Evolutionary conservation across 208 protist genomes (phyloP).

Genomic region (Leishmania aethiopica): DNA sequence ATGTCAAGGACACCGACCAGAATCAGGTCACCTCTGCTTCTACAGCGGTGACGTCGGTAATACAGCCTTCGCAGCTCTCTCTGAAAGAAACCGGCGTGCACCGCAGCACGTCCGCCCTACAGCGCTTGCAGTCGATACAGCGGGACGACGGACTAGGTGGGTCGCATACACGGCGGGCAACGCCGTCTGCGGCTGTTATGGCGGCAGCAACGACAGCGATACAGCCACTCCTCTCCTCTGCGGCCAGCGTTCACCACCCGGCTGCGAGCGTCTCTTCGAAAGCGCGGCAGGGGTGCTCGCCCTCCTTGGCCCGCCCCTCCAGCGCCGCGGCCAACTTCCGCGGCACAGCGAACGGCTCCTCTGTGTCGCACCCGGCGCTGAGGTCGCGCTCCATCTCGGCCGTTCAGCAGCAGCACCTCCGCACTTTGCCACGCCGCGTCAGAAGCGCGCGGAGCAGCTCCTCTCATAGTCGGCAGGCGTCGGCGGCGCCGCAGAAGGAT

Average conservation of each 20-base stretch:
- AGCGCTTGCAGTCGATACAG: neutral
- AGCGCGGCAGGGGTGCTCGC: neutral
- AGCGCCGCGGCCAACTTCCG: conserved; percentile 3
- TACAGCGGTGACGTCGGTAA: neutral
- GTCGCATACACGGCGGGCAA: neutral
- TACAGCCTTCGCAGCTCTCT: neutral
- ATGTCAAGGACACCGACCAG: neutral
- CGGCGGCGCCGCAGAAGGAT: neutral
- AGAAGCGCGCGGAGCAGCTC: neutral
- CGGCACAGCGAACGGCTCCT: neutral
- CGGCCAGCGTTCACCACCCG: neutral
- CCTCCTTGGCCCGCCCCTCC: neutral
- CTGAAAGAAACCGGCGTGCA: neutral
- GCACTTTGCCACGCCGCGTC: neutral
- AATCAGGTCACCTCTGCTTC: neutral
- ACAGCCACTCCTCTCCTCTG: neutral
- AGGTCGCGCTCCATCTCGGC: conserved; percentile 10
- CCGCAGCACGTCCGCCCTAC: neutral
- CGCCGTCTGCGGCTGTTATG: neutral
- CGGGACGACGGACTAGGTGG: neutral
- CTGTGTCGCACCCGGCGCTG: conserved; percentile 9
- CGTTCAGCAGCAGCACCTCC: neutral
- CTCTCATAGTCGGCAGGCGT: neutral
- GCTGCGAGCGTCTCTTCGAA: neutral
- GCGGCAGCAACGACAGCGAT: neutral